A percentile compares a stretch with the other conserved stretches of the same genome.
Conservation (phyloP, 1,284 basidiomycete species). For the Microbotryum intermedium region DNA sequence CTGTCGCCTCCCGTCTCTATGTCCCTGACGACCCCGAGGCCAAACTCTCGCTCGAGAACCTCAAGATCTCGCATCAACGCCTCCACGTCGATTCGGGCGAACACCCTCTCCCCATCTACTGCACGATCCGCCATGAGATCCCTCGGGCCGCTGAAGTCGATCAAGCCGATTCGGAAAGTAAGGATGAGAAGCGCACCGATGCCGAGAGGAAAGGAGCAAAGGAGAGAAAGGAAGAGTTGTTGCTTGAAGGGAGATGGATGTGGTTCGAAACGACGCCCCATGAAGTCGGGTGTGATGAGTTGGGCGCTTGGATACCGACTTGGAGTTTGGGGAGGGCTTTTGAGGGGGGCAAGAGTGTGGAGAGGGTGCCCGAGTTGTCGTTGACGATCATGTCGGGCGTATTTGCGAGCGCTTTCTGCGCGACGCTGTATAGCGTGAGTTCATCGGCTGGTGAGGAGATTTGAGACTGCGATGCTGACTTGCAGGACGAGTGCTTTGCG, state of each 20-base stretch:
- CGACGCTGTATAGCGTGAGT: conserved; percentile 39
- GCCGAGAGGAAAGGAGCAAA: conserved; percentile 17
- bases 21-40: conserved; percentile 36
- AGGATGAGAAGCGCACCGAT: conserved; percentile 28
- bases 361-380: conserved; percentile 43
- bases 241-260: conserved; percentile 35
- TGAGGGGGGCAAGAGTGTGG: conserved; percentile 38
- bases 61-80: conserved; percentile 42
- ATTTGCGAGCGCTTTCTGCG: conserved; percentile 45
- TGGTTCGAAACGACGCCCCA: conserved; percentile 46
- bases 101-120: conserved; percentile 44
- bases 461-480: neutral
- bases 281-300: conserved; percentile 44
- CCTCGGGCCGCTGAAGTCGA: conserved; percentile 33
- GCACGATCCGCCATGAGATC: conserved; percentile 39
- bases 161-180: conserved; percentile 24
- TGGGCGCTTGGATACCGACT: conserved; percentile 45
- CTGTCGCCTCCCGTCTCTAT: conserved; percentile 42
- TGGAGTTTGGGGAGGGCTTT: conserved; percentile 44
- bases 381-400: conserved; percentile 43
- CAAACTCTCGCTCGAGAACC: conserved; percentile 37
- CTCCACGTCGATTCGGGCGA: conserved; percentile 38
- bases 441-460: neutral
- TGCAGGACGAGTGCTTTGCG: conserved; percentile 14
- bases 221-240: conserved; percentile 12